Conservation (phyloP, 2,329 filamentous ascomycete genomes). For the Alternaria novae-zelandiae region DNA sequence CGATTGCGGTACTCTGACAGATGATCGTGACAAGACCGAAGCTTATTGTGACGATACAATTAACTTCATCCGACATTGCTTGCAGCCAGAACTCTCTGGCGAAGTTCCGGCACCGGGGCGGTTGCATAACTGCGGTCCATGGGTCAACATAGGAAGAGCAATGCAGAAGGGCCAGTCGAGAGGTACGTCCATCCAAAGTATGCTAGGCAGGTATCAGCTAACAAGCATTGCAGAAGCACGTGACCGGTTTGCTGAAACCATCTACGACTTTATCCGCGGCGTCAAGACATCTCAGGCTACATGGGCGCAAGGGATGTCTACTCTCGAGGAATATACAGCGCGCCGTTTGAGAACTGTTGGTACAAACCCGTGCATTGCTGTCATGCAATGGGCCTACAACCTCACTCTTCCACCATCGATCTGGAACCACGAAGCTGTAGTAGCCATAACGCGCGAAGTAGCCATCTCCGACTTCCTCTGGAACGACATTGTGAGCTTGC, state of each 20-base stretch:
- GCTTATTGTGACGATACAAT: constrained; percentile 15
- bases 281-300: constrained; percentile 12
- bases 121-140: constrained; percentile 14
- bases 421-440: constrained; percentile 11
- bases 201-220: not conserved
- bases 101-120: constrained; percentile 10
- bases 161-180: constrained; percentile 14
- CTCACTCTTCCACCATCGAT: constrained; percentile 6
- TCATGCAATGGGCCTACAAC: constrained; percentile 11
- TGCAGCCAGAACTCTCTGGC: constrained; percentile 11
- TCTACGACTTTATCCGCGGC: constrained; percentile 11
- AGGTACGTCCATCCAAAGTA: not conserved
- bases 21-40: constrained; percentile 13
- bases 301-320: constrained; percentile 10
- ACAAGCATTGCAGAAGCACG: constrained; percentile 5
- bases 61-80: constrained; percentile 9
- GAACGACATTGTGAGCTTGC: constrained; percentile 18
- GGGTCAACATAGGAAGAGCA: constrained; percentile 12
- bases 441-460: constrained; percentile 11
- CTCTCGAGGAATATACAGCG: constrained; percentile 9
- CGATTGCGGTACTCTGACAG: constrained; percentile 13
- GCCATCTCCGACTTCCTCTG: constrained; percentile 11
- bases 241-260: constrained; percentile 11
- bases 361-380: constrained; percentile 9
- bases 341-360: constrained; percentile 11